phyloP scores from a whole-genome alignment of 768 basidiomycete genomes.

The Boletellus emodensis region DNA sequence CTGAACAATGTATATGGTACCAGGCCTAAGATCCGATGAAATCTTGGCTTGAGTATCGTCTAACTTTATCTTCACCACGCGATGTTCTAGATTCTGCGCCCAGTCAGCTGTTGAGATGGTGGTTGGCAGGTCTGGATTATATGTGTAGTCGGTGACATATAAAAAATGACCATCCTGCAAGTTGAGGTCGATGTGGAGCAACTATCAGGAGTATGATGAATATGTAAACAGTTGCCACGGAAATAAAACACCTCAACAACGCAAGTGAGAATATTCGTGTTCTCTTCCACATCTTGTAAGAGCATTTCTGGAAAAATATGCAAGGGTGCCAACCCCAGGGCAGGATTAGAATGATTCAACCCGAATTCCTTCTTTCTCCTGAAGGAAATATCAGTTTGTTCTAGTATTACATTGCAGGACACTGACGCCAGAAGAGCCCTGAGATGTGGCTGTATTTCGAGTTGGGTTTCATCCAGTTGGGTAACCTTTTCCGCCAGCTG shows the following conservation, averaged over 20 bases:
- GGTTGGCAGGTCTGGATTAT: slow-evolving; percentile 40
- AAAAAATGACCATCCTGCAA: slow-evolving; percentile 36
- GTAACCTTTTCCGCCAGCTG: slow-evolving; percentile 40
- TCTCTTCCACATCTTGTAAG: slow-evolving; percentile 44
- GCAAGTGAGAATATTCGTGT: slow-evolving; percentile 47
- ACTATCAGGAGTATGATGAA: slow-evolving; percentile 30
- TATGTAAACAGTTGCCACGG: not conserved
- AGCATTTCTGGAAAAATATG: slow-evolving; percentile 41
- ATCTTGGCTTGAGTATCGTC: slow-evolving; percentile 44
- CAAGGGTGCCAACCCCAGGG: slow-evolving; percentile 22
- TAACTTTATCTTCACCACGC: slow-evolving; percentile 49
- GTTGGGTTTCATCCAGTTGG: slow-evolving; percentile 40
- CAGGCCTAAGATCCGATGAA: slow-evolving; percentile 36
- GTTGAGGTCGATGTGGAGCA: slow-evolving; percentile 40
- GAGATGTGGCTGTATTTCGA: slow-evolving; percentile 37
- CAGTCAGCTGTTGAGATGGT: slow-evolving; percentile 31
- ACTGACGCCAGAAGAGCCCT: slow-evolving; percentile 51
- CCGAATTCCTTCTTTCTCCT: slow-evolving; percentile 49
- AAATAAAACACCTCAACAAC: slow-evolving; percentile 49
- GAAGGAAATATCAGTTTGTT: slow-evolving; percentile 2
- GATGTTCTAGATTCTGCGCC: slow-evolving; percentile 45
- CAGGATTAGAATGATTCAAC: slow-evolving; percentile 18
- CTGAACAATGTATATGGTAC: slow-evolving; percentile 44
- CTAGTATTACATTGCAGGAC: not conserved
- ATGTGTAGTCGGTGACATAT: slow-evolving; percentile 66